A percentile compares a stretch with the other conserved stretches of the same genome.
Conservation (phyloP, 306 rosid genomes). For the Acmispon strigosus region DNA sequence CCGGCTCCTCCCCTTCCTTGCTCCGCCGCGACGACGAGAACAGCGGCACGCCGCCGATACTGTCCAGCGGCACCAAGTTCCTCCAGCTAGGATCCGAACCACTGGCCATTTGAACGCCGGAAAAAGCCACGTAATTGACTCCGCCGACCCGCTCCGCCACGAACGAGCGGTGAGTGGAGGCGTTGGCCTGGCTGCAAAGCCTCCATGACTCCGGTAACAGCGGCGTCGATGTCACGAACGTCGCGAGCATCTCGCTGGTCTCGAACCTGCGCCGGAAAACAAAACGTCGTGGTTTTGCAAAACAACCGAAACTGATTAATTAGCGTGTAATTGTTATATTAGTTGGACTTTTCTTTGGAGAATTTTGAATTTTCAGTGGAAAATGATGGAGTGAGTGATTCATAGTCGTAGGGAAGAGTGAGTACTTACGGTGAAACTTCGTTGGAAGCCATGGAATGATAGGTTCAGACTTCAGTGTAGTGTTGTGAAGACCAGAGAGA, state of each 20-base stretch:
- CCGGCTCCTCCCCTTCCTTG: slow-evolving; percentile 35
- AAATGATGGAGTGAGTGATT: not conserved
- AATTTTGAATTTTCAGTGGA: not conserved
- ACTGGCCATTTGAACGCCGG: slow-evolving; percentile 38
- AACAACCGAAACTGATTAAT: not conserved
- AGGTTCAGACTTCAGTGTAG: not conserved
- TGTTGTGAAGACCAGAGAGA: not conserved
- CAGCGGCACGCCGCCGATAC: slow-evolving; percentile 28
- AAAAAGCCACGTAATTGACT: slow-evolving; percentile 58
- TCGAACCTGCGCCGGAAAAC: slow-evolving; percentile 45
- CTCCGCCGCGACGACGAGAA: slow-evolving; percentile 29
- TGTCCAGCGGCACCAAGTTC: slow-evolving; percentile 34
- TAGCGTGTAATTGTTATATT: not conserved
- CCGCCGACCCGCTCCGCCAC: slow-evolving; percentile 27
- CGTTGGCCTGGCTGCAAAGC: slow-evolving; percentile 52
- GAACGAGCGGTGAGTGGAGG: slow-evolving; percentile 28
- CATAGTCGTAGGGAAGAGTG: too few species aligned
- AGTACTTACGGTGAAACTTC: slow-evolving; percentile 70
- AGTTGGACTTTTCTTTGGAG: not conserved
- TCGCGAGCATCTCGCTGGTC: slow-evolving; percentile 65
- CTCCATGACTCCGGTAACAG: slow-evolving; percentile 73
- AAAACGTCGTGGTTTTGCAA: not conserved
- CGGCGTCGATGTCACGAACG: slow-evolving; percentile 59
- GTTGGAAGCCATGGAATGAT: slow-evolving; percentile 53
- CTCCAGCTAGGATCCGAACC: slow-evolving; percentile 19